Conservation (phyloP, 148 eudicot species). For the Rhododendron williamsianum region DNA sequence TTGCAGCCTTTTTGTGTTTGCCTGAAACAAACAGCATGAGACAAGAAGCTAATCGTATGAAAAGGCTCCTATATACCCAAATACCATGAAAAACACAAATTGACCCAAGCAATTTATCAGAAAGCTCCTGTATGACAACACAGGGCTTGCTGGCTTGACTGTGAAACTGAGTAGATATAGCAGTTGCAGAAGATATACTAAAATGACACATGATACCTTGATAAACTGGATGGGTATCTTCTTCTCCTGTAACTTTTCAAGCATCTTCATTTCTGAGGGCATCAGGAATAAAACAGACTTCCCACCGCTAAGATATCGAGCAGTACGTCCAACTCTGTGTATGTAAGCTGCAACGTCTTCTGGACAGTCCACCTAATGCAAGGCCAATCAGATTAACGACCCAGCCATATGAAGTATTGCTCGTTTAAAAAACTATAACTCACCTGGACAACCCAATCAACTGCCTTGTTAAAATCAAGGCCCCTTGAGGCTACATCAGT, state of each 20-base stretch:
- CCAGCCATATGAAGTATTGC: slow-evolving; percentile 2
- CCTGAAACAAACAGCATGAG: slow-evolving; percentile 32
- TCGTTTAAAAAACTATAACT: slow-evolving; percentile 6
- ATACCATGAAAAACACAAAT: not conserved
- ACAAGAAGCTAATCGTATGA: not conserved
- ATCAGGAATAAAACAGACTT: slow-evolving; percentile 67
- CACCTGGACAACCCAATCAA: slow-evolving; percentile 99
- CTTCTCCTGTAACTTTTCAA: slow-evolving; percentile 63
- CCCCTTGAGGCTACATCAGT: slow-evolving; percentile 96
- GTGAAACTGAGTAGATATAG: not conserved
- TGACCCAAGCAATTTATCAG: not conserved
- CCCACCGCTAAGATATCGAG: slow-evolving; percentile 74
- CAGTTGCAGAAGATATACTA: too few relatives aligned
- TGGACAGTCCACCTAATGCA: slow-evolving; percentile 83
- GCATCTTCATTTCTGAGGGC: slow-evolving; percentile 79
- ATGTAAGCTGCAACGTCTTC: slow-evolving; percentile 77
- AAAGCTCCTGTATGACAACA: not conserved
- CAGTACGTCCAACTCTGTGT: slow-evolving; percentile 95
- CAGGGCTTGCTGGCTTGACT: not conserved
- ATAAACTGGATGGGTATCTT: slow-evolving; percentile 54
- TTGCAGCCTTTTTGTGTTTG: slow-evolving; percentile 54
- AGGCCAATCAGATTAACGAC: slow-evolving; percentile 4
- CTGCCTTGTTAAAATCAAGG: slow-evolving; percentile 82
- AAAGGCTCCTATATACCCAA: not conserved
- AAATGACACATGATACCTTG: slow-evolving; percentile 32